These are phyloP conservation scores for Daldinia sp. DNA, from an alignment of 2,329 filamentous ascomycete genomes.

Conservation along the genomic window DNA sequence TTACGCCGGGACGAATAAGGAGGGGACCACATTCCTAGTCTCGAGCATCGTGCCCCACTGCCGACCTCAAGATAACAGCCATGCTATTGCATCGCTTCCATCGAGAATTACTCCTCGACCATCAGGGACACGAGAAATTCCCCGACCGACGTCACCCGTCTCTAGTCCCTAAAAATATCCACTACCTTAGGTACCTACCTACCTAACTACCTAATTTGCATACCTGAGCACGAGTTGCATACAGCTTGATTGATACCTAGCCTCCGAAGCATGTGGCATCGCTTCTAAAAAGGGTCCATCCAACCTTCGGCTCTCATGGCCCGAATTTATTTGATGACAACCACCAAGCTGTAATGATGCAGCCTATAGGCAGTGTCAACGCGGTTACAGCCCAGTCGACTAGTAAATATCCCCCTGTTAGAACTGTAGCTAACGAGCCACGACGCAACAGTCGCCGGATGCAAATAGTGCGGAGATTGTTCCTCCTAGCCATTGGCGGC, in stretches of 20 bases:
- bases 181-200: too few species aligned
- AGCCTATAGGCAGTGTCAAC: slow-evolving; percentile 9
- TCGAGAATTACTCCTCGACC: slow-evolving; percentile 14
- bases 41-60: slow-evolving; percentile 29
- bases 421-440: slow-evolving; percentile 19
- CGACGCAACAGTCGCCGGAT: slow-evolving; percentile 17
- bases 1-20: slow-evolving; percentile 36
- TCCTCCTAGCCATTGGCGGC: slow-evolving; percentile 17
- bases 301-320: slow-evolving; percentile 24
- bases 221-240: slow-evolving; percentile 26
- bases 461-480: slow-evolving; percentile 17
- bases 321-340: slow-evolving; percentile 17
- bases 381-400: slow-evolving; percentile 19
- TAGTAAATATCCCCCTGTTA: slow-evolving; percentile 17
- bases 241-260: slow-evolving; percentile 12
- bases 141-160: slow-evolving; percentile 18
- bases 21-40: slow-evolving; percentile 26
- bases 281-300: slow-evolving; percentile 14
- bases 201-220: slow-evolving; percentile 15
- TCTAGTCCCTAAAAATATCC: slow-evolving; percentile 10
- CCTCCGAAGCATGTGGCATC: slow-evolving; percentile 25
- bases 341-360: slow-evolving; percentile 6
- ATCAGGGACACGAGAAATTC: slow-evolving; percentile 19
- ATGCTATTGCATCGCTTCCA: slow-evolving; percentile 16
- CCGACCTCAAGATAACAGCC: slow-evolving; percentile 28